A percentile compares a stretch with the other conserved stretches of the same genome.
Evolutionary conservation across 495 filamentous ascomycete genomes (phyloP).

Genomic region (Aspergillus ostianus): DNA sequence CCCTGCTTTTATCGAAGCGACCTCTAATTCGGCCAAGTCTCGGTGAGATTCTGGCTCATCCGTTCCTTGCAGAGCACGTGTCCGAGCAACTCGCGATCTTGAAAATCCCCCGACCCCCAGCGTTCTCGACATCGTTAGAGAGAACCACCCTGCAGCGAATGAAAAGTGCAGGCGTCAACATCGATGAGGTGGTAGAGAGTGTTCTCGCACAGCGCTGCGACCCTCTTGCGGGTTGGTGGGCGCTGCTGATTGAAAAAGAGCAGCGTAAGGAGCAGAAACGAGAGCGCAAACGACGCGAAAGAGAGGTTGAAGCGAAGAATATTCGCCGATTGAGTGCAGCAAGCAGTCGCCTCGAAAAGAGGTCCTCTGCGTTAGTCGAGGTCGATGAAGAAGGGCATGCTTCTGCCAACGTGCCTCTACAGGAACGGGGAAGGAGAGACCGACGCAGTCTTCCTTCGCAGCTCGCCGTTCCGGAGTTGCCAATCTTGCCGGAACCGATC

Average conservation of each 20-base stretch:
- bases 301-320: conserved; percentile 75
- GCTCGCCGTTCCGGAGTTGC: conserved; percentile 62
- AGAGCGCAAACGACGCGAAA: conserved; percentile 82
- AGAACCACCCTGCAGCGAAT: conserved; percentile 90
- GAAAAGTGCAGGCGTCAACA: conserved; percentile 92
- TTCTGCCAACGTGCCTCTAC: conserved; percentile 26
- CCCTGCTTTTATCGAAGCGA: conserved; percentile 78
- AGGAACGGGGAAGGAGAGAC: conserved; percentile 51
- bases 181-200: conserved; percentile 90
- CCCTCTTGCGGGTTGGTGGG: conserved; percentile 93
- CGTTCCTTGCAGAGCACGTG: conserved; percentile 86
- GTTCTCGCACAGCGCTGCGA: conserved; percentile 89
- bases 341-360: conserved; percentile 76
- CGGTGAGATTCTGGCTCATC: conserved; percentile 83
- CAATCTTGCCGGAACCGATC: conserved; percentile 63
- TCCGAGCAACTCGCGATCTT: conserved; percentile 88
- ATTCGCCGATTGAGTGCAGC: conserved; percentile 80
- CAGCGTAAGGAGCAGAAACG: conserved; percentile 81
- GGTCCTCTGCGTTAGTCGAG: conserved; percentile 70
- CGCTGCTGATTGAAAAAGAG: conserved; percentile 91
- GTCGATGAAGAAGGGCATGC: conserved; percentile 68
- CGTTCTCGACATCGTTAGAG: conserved; percentile 85
- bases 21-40: conserved; percentile 80
- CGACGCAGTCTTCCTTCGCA: conserved; percentile 56
- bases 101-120: conserved; percentile 75